Percentiles rank a stretch among this genome's conserved stretches.
Evolutionary conservation across 495 filamentous ascomycete genomes (phyloP).

Genomic region (Viridothelium virens): DNA sequence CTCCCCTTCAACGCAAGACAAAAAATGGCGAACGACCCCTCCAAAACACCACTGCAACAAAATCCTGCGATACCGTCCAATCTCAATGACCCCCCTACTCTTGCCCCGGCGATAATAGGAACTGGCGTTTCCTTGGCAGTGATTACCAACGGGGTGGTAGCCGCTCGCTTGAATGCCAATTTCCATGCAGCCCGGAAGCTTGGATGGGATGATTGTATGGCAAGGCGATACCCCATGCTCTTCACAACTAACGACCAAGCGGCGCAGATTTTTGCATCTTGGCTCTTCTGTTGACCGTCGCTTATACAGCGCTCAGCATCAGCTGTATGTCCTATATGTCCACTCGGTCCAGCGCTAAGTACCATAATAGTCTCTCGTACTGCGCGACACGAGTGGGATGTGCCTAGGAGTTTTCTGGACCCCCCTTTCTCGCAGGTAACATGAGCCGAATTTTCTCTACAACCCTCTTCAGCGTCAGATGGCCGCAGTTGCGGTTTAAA

Average conservation of each 20-base stretch:
- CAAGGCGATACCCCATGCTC: background rate
- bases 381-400: background rate
- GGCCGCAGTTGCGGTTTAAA: background rate
- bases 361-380: background rate
- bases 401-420: background rate
- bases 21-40: background rate
- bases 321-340: background rate
- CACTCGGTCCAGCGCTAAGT: background rate
- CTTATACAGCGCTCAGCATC: background rate
- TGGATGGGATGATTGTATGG: slow-evolving; percentile 1
- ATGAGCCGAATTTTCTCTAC: background rate
- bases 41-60: background rate
- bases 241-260: background rate
- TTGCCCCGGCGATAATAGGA: slow-evolving; percentile 1
- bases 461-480: background rate
- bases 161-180: background rate
- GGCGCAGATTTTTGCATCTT: slow-evolving; percentile 1
- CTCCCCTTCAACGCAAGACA: background rate
- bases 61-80: background rate
- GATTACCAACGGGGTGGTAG: background rate
- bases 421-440: slow-evolving; percentile 1
- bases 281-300: background rate
- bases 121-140: slow-evolving; percentile 4
- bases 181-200: background rate
- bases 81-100: background rate